Evolutionary conservation across 495 filamentous ascomycete genomes (phyloP).

Genomic region (Alectoria sarmentosa): DNA sequence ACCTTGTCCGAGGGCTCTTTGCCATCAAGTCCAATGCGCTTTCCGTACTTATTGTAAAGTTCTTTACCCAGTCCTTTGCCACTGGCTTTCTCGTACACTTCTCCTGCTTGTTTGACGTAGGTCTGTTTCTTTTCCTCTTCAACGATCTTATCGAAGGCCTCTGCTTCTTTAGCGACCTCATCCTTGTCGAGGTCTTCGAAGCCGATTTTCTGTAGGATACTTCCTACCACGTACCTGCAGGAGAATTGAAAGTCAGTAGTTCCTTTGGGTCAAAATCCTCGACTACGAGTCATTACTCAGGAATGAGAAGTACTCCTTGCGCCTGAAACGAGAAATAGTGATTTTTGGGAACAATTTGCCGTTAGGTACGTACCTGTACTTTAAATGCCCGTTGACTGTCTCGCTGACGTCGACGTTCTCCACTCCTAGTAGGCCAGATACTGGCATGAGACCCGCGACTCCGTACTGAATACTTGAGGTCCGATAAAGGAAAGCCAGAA

Average conservation of each 20-base stretch:
- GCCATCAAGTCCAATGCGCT: constrained; percentile 21
- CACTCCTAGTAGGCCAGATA: constrained; percentile 57
- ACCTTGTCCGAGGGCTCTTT: constrained; percentile 26
- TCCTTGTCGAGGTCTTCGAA: constrained; percentile 54
- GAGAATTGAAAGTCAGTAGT: constrained; percentile 23
- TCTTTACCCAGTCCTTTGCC: constrained; percentile 35
- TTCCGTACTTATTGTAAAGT: constrained; percentile 30
- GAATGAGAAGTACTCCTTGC: neutral
- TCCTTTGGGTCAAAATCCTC: neutral
- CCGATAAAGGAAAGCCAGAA: constrained; percentile 72
- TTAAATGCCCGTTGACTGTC: constrained; percentile 61
- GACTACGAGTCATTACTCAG: neutral
- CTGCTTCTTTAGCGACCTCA: constrained; percentile 53
- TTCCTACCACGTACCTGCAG: constrained; percentile 62
- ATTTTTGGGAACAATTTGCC: no score
- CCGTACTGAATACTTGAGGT: constrained; percentile 69
- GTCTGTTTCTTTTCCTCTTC: constrained; percentile 45
- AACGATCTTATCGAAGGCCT: constrained; percentile 48
- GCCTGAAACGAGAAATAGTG: neutral
- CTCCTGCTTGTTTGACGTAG: constrained; percentile 37
- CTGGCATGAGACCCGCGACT: constrained; percentile 64
- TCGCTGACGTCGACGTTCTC: constrained; percentile 73
- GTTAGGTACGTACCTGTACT: neutral
- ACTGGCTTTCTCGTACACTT: constrained; percentile 3
- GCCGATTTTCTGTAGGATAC: constrained; percentile 60